Percentiles rank a stretch among this genome's conserved stretches.
Conservation (phyloP, 1,284 basidiomycete species). For the Sutorius eximius region DNA sequence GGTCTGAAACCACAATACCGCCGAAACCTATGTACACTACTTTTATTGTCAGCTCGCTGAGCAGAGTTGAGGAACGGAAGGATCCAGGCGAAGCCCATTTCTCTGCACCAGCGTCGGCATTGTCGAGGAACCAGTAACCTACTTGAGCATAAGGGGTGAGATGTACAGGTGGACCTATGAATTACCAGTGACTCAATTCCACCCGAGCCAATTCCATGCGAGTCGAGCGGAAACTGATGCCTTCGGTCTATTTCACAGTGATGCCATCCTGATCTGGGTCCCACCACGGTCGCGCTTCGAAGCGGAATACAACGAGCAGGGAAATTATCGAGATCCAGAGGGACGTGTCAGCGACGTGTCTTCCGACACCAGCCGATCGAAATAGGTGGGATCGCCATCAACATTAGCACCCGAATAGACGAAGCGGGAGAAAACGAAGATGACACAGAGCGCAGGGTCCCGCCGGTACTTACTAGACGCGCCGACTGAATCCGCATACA, state of each 20-base stretch:
- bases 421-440: not conserved
- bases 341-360: slow-evolving; percentile 40
- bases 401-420: not conserved
- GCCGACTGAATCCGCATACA: slow-evolving; percentile 47
- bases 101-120: slow-evolving; percentile 81
- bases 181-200: slow-evolving; percentile 90
- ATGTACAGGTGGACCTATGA: not conserved
- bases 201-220: slow-evolving; percentile 99
- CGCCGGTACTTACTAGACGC: slow-evolving; percentile 38
- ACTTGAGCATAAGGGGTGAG: slow-evolving; percentile 12
- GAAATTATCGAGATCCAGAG: slow-evolving; percentile 27
- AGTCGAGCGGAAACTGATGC: too few relatives aligned
- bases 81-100: slow-evolving; percentile 84
- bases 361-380: slow-evolving; percentile 32
- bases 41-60: slow-evolving; percentile 74
- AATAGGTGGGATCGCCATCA: not conserved
- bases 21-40: slow-evolving; percentile 98
- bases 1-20: slow-evolving; percentile 97
- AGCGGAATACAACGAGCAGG: slow-evolving; percentile 20
- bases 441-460: too few relatives aligned
- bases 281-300: slow-evolving; percentile 18
- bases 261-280: slow-evolving; percentile 21
- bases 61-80: slow-evolving; percentile 82
- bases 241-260: slow-evolving; percentile 24
- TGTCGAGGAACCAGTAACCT: slow-evolving; percentile 96